Evolutionary conservation across 495 filamentous ascomycete genomes (phyloP), one percentile per base, ranked within the genome.

Genomic region (Glonium stellatum): DNA sequence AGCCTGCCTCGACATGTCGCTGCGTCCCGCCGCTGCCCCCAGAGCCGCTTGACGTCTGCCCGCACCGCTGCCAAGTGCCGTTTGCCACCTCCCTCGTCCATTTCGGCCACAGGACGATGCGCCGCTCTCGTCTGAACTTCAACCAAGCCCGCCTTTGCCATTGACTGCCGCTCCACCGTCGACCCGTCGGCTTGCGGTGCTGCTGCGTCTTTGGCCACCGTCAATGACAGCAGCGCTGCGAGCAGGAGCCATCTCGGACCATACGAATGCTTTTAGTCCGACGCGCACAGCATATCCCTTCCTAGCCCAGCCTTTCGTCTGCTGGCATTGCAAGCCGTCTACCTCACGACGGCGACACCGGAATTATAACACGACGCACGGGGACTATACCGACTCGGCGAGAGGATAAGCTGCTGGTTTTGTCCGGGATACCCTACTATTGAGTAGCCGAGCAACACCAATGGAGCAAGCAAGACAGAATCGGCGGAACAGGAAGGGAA

Each of bases 401-500:
- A 18, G 35, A 22, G 35, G 39, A 44, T 18, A 44, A 44, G 18
- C 12, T 44, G 13, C 13, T 44, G 4, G 12, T 44, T 44, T 44
- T 15, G 39, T 49, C 51, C 21, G 21, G 36, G 59, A 57, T 50
- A 59, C 31, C 59, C 53, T 21, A 1, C 25, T 37, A 1, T 36
- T 39, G 42, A 12, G 31, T 35, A 23, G 13, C 61, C 61, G 47
- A 50, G 39, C 41, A 54, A n/a, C 5, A 6, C 22, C 55, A 59
- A 66, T 67, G 64, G 64, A 67, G 1, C 60, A 37, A 15, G 39
- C 55, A 21, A 55, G 59, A 55, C 56, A 57, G 34, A 41, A 27
- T 23, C 51, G 57, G 19, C 64, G 60, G 18, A 63, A 37, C 51
- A 57, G 60, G 53, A 47, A 57, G 52, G 60, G 61, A 21, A 61